A percentile compares a stretch with the other conserved stretches of the same genome.
Conservation (phyloP, 768 basidiomycete species). For the Xerocomellus dryophilus region DNA sequence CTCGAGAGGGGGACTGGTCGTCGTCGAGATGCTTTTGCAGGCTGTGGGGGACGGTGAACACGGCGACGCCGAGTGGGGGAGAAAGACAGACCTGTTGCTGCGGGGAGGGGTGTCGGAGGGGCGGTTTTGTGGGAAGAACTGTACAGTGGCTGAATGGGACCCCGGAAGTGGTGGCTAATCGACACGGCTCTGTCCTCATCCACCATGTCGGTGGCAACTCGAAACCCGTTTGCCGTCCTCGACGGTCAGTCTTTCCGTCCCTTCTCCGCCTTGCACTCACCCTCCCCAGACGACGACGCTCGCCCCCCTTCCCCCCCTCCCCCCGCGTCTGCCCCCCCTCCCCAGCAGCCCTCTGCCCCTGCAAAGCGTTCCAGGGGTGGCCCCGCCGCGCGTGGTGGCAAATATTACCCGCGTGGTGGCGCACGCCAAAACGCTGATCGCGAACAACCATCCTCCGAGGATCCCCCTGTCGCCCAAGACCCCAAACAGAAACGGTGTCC, state of each 20-base stretch:
- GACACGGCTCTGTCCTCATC: background rate
- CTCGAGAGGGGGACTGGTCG: conserved; percentile 58
- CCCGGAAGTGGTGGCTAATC: conserved; percentile 33
- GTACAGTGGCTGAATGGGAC: conserved; percentile 47
- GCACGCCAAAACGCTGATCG: conserved; percentile 39
- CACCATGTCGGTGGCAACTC: conserved; percentile 85
- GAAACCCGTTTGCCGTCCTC: conserved; percentile 82
- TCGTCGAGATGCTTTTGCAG: conserved; percentile 88
- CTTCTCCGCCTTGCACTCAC: background rate
- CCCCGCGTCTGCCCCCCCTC: conserved; percentile 11
- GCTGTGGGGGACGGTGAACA: conserved; percentile 37
- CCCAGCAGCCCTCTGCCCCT: conserved; percentile 38
- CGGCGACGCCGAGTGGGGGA: background rate
- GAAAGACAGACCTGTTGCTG: conserved; percentile 46
- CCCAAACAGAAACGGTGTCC: conserved; percentile 32
- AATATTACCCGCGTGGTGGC: conserved; percentile 67
- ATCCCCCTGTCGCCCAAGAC: conserved; percentile 34
- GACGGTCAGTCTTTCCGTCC: conserved; percentile 51
- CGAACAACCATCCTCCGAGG: conserved; percentile 40
- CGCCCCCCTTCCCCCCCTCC: conserved; percentile 40
- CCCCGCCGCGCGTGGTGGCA: conserved; percentile 62
- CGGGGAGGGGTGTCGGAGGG: background rate
- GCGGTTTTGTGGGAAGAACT: conserved; percentile 35
- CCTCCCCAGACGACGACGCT: conserved; percentile 44
- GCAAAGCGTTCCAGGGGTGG: conserved; percentile 50